Evolutionary conservation across 208 protist genomes (phyloP).

Genomic region (Herpetomonas samuelpessoai): DNA sequence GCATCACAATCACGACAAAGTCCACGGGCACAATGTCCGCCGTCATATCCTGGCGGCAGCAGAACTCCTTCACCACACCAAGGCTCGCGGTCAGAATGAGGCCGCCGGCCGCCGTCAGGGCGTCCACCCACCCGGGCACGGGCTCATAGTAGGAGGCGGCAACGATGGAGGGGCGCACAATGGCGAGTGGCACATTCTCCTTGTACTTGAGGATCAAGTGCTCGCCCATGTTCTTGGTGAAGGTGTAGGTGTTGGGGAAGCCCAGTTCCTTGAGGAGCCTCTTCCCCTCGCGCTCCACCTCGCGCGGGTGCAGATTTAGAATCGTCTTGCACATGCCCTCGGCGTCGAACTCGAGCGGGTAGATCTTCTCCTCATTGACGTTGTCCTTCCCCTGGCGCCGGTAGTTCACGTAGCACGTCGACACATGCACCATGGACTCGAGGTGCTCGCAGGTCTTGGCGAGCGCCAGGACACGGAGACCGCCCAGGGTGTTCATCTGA

Average conservation of each 20-base stretch:
- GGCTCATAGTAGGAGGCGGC: constrained; percentile 73
- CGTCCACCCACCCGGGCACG: constrained; percentile 83
- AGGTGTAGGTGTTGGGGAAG: constrained; percentile 91
- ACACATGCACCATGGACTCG: constrained; percentile 80
- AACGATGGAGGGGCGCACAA: constrained; percentile 89
- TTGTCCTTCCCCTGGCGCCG: constrained; percentile 29
- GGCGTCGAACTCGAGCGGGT: constrained; percentile 76
- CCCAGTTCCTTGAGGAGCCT: constrained; percentile 53
- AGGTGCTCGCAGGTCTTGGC: constrained; percentile 69
- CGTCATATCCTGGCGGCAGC: constrained; percentile 30
- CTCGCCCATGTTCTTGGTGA: constrained; percentile 88
- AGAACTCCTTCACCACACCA: constrained; percentile 66
- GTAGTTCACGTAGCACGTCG: constrained; percentile 90
- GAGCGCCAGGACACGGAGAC: constrained; percentile 71
- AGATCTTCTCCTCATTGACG: constrained; percentile 66
- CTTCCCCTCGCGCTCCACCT: constrained; percentile 34
- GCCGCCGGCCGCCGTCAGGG: constrained; percentile 72
- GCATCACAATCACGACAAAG: constrained; percentile 73
- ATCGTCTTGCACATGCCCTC: constrained; percentile 77
- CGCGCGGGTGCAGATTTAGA: constrained; percentile 45
- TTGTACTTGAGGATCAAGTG: constrained; percentile 54
- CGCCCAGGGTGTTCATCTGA: constrained; percentile 83
- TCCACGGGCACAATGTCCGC: constrained; percentile 86
- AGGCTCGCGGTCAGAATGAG: constrained; percentile 66
- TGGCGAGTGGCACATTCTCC: constrained; percentile 57